Evolutionary conservation across 805 yeast genomes (phyloP).

Genomic region (Groenewaldozyma salmanticensis): DNA sequence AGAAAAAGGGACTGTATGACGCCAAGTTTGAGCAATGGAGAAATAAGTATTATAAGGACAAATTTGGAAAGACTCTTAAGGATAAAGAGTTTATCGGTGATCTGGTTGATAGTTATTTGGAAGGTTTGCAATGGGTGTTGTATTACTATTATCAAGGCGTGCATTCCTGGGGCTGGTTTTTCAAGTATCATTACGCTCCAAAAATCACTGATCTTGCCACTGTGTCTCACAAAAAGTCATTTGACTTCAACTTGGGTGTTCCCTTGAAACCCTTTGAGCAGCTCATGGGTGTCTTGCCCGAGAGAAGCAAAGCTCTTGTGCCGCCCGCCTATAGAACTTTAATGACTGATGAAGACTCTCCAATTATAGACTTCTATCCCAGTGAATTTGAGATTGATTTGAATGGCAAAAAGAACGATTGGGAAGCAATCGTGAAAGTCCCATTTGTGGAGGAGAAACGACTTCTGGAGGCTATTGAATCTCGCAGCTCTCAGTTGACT

Average conservation of each 20-base stretch:
- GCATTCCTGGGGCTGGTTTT: slow-evolving; percentile 96
- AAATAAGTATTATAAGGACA: slow-evolving; percentile 72
- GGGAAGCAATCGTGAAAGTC: slow-evolving; percentile 95
- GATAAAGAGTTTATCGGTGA: slow-evolving; percentile 49
- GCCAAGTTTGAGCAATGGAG: slow-evolving; percentile 76
- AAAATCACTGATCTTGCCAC: slow-evolving; percentile 75
- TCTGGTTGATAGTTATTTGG: slow-evolving; percentile 65
- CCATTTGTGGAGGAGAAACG: slow-evolving; percentile 84
- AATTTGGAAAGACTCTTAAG: slow-evolving; percentile 52
- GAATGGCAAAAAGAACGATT: slow-evolving; percentile 91
- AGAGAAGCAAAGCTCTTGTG: slow-evolving; percentile 70
- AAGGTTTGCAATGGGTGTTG: slow-evolving; percentile 96
- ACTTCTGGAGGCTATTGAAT: slow-evolving; percentile 61
- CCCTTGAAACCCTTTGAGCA: slow-evolving; percentile 95
- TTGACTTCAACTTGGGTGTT: slow-evolving; percentile 54
- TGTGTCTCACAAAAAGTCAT: slow-evolving; percentile 47
- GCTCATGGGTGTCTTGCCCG: slow-evolving; percentile 95
- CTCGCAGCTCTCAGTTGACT: slow-evolving; percentile 49
- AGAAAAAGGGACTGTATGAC: slow-evolving; percentile 56
- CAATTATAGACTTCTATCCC: slow-evolving; percentile 87
- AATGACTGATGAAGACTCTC: slow-evolving; percentile 80
- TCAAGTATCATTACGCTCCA: slow-evolving; percentile 84
- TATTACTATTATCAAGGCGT: slow-evolving; percentile 84
- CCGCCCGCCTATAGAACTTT: slow-evolving; percentile 70
- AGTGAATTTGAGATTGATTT: slow-evolving; percentile 75